Percentiles rank a stretch among this genome's conserved stretches.
Conservation (phyloP, 1,284 basidiomycete genomes). For the Fistulina hepatica region DNA sequence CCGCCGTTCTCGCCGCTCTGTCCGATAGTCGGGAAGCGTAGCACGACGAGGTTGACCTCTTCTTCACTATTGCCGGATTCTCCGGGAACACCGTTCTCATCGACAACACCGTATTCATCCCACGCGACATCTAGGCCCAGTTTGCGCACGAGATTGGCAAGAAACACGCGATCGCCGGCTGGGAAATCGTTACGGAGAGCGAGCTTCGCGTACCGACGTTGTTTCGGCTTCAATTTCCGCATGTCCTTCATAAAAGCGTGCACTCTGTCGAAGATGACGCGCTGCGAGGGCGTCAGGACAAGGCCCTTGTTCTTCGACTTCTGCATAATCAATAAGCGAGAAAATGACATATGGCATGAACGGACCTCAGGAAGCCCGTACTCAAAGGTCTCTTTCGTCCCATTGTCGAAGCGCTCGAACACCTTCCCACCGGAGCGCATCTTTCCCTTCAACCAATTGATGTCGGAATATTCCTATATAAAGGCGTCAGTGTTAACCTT, state of each 20-base stretch:
- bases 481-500: too few species aligned
- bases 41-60: conserved; percentile 29
- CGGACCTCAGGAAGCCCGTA: conserved; percentile 21
- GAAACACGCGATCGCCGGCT: conserved; percentile 69
- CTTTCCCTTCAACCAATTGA: conserved; percentile 87
- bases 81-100: conserved; percentile 66
- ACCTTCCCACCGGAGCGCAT: conserved; percentile 62
- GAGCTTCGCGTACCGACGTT: conserved; percentile 34
- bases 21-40: too few species aligned
- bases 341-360: neutral
- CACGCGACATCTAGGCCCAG: conserved; percentile 69
- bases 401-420: conserved; percentile 40
- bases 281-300: conserved; percentile 69
- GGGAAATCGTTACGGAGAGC: conserved; percentile 69
- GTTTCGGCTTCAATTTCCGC: conserved; percentile 32
- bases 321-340: neutral
- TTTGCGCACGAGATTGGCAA: conserved; percentile 62
- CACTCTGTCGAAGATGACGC: conserved; percentile 67
- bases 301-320: too few species aligned
- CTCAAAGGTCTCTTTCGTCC: conserved; percentile 41
- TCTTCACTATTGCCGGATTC: conserved; percentile 18
- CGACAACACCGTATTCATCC: conserved; percentile 62
- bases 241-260: conserved; percentile 61
- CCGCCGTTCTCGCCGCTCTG: neutral
- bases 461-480: conserved; percentile 81